These are phyloP conservation scores for Cladosporium sp. DNA, from an alignment of 2,329 filamentous ascomycete species.

Conservation along the genomic window DNA sequence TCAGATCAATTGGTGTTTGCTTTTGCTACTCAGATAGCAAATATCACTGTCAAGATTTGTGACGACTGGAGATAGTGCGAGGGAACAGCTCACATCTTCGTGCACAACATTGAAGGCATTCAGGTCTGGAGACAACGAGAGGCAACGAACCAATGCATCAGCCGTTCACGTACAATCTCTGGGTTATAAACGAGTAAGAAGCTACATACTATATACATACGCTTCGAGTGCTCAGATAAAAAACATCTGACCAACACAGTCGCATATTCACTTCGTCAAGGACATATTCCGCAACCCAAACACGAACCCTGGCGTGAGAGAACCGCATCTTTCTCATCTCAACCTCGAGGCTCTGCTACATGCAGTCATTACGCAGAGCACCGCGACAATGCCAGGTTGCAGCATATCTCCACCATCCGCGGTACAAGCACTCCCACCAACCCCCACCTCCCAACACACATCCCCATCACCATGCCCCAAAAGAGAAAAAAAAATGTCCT, in stretches of 20 bases:
- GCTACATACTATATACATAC: too few species aligned
- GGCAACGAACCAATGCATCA: background rate
- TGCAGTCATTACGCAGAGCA: background rate
- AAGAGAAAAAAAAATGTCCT: constrained; percentile 28
- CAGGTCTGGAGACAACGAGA: background rate
- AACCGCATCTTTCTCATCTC: too few species aligned
- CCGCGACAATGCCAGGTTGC: background rate
- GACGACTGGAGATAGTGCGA: rapidly evolving
- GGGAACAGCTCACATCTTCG: background rate
- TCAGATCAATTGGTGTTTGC: background rate
- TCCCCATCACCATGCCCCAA: background rate
- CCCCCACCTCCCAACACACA: background rate
- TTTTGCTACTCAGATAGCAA: too few species aligned
- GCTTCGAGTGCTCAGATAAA: too few species aligned
- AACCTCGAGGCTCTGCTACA: too few species aligned
- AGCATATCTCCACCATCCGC: background rate
- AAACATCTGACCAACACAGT: background rate
- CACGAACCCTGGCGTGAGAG: too few species aligned
- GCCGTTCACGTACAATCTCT: background rate
- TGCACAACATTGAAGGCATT: too few species aligned
- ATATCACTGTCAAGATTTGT: background rate
- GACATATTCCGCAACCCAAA: background rate
- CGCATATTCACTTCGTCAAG: background rate
- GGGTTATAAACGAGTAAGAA: too few species aligned
- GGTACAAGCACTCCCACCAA: background rate